These are phyloP conservation scores for Anthoceros angustus DNA, from an alignment of 225 moss, liverwort and hornwort genomes.

Conservation along the genomic window DNA sequence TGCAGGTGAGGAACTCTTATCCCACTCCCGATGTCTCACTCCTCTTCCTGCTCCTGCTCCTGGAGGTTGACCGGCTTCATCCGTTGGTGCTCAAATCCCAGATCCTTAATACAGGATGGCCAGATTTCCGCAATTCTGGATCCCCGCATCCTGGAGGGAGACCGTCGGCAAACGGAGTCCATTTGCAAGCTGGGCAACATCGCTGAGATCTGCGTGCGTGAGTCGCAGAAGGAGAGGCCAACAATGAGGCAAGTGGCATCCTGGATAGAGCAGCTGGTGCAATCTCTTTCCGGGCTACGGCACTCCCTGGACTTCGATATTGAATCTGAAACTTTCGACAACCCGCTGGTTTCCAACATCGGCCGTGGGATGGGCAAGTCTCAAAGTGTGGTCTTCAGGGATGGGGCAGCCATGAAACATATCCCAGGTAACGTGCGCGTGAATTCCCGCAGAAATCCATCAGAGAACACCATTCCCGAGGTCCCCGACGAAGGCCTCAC, in stretches of 20 bases:
- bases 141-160: not conserved
- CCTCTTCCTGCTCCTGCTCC: not conserved
- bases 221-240: not conserved
- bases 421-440: no score
- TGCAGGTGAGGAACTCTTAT: not conserved
- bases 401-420: not conserved
- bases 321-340: not conserved
- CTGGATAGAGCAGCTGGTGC: not conserved
- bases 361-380: not conserved
- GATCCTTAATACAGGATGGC: constrained; percentile 1
- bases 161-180: not conserved
- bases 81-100: not conserved
- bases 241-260: not conserved
- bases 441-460: no score
- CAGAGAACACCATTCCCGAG: no score
- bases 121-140: not conserved
- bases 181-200: not conserved
- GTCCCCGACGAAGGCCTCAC: no score
- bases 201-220: not conserved
- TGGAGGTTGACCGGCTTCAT: not conserved
- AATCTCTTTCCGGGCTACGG: not conserved
- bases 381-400: not conserved
- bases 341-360: not conserved
- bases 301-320: not conserved
- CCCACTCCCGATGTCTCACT: not conserved